phyloP scores from a whole-genome alignment of 202 grass and related monocot genomes.

The Carex arenaria region DNA sequence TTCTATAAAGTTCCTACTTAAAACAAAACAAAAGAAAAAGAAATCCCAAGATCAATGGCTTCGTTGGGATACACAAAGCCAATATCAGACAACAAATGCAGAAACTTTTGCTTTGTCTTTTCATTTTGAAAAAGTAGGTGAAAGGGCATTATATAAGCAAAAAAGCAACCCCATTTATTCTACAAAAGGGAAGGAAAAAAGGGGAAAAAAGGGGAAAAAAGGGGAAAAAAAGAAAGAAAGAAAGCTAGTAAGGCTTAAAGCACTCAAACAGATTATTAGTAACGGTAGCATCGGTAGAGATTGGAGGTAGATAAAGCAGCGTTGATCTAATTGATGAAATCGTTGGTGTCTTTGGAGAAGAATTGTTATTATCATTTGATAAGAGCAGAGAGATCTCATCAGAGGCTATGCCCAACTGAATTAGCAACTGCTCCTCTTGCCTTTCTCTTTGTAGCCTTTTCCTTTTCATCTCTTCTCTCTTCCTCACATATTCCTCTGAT shows the following conservation, averaged over 20 bases:
- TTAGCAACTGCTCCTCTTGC: slow-evolving; percentile 33
- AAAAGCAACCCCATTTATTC: slow-evolving; percentile 28
- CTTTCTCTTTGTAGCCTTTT: slow-evolving; percentile 14
- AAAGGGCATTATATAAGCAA: neutral
- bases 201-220: neutral
- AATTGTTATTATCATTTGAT: slow-evolving; percentile 7
- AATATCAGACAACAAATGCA: neutral
- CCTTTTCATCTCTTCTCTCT: slow-evolving; percentile 40
- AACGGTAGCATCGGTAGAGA: neutral
- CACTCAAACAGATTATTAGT: slow-evolving; percentile 38
- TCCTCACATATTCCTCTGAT: slow-evolving; percentile 63
- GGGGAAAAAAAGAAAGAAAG: neutral
- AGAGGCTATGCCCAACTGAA: slow-evolving; percentile 24
- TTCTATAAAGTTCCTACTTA: neutral
- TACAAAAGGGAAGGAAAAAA: neutral
- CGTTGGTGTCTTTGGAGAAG: neutral
- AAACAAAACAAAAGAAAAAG: too few relatives aligned
- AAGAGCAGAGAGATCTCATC: slow-evolving; percentile 3
- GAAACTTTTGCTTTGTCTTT: neutral
- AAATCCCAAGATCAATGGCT: neutral
- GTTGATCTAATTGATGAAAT: neutral
- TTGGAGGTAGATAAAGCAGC: neutral
- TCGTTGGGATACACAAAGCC: too few relatives aligned
- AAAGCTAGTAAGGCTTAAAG: slow-evolving; percentile 56
- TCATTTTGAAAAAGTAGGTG: neutral